Conservation (phyloP, 1,284 basidiomycete genomes). For the Exobasidium rhododendri region DNA sequence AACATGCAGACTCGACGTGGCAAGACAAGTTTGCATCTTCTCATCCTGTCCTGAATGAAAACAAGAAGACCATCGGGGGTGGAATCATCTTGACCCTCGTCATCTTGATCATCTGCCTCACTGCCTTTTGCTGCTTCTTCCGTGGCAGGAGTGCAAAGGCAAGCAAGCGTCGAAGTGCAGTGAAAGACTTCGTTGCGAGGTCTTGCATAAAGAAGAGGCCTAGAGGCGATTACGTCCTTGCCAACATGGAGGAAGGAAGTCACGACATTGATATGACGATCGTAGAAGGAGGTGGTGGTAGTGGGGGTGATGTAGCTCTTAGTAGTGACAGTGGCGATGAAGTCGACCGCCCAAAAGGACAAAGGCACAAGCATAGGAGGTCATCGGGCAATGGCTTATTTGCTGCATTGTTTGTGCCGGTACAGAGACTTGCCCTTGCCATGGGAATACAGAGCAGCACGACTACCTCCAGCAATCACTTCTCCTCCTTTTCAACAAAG, state of each 20-base stretch:
- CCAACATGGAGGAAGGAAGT: slow-evolving; percentile 43
- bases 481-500: neutral
- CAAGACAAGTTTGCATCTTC: slow-evolving; percentile 8
- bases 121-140: slow-evolving; percentile 29
- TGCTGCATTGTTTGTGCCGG: slow-evolving; percentile 4
- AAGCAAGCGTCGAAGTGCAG: slow-evolving; percentile 24
- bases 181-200: slow-evolving; percentile 30
- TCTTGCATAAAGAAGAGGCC: slow-evolving; percentile 19
- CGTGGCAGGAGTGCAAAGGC: slow-evolving; percentile 33
- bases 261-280: neutral
- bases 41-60: slow-evolving; percentile 10
- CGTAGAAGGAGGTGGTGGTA: neutral
- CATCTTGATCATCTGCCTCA: slow-evolving; percentile 22
- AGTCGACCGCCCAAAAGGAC: neutral
- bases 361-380: neutral
- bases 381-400: slow-evolving; percentile 11
- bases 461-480: neutral
- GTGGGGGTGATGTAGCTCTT: neutral
- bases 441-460: neutral
- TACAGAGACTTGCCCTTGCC: slow-evolving; percentile 2
- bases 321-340: slow-evolving; percentile 8
- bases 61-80: slow-evolving; percentile 19
- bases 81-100: slow-evolving; percentile 22
- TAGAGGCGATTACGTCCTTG: slow-evolving; percentile 43
- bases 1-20: slow-evolving; percentile 4